These are phyloP conservation scores for Colletotrichum phormii DNA, from an alignment of 2,329 filamentous ascomycete genomes.

Conservation along the genomic window DNA sequence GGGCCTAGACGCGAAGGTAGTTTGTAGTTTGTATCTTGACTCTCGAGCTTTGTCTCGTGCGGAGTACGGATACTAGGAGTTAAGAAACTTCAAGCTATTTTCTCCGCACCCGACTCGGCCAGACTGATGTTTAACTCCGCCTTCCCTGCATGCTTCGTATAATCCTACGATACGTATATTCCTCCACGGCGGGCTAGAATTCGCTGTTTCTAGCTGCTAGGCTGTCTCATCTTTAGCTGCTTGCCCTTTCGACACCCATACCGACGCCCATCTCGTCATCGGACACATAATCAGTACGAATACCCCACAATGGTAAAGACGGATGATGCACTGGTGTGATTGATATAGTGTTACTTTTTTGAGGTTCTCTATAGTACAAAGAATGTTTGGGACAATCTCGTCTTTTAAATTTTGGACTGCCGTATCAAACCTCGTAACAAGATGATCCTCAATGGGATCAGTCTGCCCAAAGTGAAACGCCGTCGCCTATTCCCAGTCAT, in stretches of 20 bases:
- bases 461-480: conserved; percentile 18
- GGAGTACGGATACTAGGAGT: not conserved
- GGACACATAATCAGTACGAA: not conserved
- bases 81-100: not conserved
- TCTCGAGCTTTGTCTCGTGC: not conserved
- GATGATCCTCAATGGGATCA: not conserved
- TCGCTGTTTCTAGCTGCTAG: not conserved
- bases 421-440: conserved; percentile 10
- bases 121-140: conserved; percentile 1
- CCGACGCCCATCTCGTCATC: not conserved
- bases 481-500: conserved; percentile 29
- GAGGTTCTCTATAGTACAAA: not conserved
- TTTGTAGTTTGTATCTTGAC: not conserved
- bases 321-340: not conserved
- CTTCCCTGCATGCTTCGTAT: not conserved
- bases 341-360: not conserved
- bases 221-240: not conserved
- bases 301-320: not conserved
- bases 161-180: not conserved
- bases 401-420: conserved; percentile 17
- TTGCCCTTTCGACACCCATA: not conserved
- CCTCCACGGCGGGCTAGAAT: not conserved
- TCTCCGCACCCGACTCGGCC: not conserved
- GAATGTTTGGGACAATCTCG: conserved; percentile 5
- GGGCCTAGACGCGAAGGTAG: not conserved